Percentiles rank a stretch among this genome's conserved stretches.
These are phyloP conservation scores for Zygosaccharomyces sapae DNA, from an alignment of 1,139 yeast species.

Conservation along the genomic window DNA sequence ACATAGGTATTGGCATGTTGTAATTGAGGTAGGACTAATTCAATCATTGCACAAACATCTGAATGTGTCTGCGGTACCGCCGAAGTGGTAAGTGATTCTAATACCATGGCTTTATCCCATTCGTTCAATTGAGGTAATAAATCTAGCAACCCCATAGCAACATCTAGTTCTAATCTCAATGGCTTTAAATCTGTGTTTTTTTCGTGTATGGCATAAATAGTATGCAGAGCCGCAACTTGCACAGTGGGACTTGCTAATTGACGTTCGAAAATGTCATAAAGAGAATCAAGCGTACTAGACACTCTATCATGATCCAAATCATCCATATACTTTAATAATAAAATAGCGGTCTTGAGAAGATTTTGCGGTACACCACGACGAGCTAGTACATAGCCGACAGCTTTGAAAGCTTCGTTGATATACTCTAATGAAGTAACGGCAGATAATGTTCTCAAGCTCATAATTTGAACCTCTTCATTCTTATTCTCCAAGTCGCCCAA, in stretches of 20 bases:
- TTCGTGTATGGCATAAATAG: conserved; percentile 64
- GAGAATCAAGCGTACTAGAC: conserved; percentile 43
- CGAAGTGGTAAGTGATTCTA: conserved; percentile 57
- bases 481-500: conserved; percentile 47
- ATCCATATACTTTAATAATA: conserved; percentile 64
- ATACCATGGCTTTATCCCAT: conserved; percentile 74
- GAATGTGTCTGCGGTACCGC: conserved; percentile 65
- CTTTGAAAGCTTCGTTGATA: conserved; percentile 43
- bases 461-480: conserved; percentile 43
- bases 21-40: conserved; percentile 61
- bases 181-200: conserved; percentile 34
- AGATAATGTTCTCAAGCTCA: conserved; percentile 64
- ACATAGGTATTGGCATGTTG: conserved; percentile 83
- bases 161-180: conserved; percentile 30
- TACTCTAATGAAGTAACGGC: conserved; percentile 55
- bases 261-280: conserved; percentile 56
- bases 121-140: conserved; percentile 44
- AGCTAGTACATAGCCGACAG: conserved; percentile 40
- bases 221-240: conserved; percentile 68
- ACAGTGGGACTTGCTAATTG: conserved; percentile 59
- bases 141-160: conserved; percentile 24
- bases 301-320: conserved; percentile 46
- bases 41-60: conserved; percentile 67
- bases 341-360: conserved; percentile 68
- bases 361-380: conserved; percentile 49